Percentiles rank a stretch among this genome's conserved stretches.
These are phyloP conservation scores for Citrullus colocynthis DNA, from an alignment of 306 rosid genomes.

Conservation along the genomic window DNA sequence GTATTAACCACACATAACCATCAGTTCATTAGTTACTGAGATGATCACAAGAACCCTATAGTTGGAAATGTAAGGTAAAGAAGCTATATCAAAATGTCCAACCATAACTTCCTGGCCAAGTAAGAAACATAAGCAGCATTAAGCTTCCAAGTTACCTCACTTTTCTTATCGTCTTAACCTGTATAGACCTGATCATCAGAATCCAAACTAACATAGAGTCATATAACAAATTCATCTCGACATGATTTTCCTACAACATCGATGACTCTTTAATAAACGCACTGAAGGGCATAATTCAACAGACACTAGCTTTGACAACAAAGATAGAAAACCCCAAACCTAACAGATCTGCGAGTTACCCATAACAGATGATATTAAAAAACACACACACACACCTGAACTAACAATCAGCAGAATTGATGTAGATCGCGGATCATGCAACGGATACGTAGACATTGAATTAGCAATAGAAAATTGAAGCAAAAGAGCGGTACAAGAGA, in stretches of 20 bases:
- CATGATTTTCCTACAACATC: background rate
- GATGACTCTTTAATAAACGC: background rate
- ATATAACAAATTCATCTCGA: background rate
- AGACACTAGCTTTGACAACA: background rate
- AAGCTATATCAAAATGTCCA: background rate
- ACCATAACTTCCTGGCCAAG: background rate
- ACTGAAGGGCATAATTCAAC: background rate
- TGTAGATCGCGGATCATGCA: conserved; percentile 19
- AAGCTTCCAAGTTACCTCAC: background rate
- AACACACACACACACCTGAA: background rate
- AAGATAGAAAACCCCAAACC: background rate
- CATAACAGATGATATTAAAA: background rate
- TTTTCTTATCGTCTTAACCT: background rate
- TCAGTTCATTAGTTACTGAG: background rate
- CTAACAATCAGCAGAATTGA: conserved; percentile 2
- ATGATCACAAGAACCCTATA: background rate
- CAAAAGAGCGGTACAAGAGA: background rate
- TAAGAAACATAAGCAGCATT: background rate
- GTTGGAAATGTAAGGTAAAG: background rate
- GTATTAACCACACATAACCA: background rate
- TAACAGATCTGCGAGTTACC: conserved; percentile 19
- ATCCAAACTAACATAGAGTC: background rate
- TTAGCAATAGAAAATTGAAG: background rate
- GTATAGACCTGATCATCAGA: background rate
- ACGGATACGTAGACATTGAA: background rate